Conservation (phyloP, 768 basidiomycete genomes). For the Amanita phalloides region DNA sequence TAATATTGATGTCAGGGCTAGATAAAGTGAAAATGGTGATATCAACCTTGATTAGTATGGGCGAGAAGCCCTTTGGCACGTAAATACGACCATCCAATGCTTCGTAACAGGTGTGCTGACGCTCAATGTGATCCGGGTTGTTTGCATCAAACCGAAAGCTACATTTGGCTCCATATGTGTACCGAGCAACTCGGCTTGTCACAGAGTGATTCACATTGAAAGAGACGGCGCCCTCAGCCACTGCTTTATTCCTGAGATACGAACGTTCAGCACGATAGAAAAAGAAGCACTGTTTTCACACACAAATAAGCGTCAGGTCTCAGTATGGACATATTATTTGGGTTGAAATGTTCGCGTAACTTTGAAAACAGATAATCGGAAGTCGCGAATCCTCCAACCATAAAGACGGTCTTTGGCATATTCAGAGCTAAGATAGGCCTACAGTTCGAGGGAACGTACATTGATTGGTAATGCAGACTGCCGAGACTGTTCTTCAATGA, state of each 20-base stretch:
- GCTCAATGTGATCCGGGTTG: conserved; percentile 6
- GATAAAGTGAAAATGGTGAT: not conserved
- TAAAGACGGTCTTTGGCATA: conserved; percentile 25
- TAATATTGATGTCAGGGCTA: not conserved
- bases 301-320: conserved; percentile 37
- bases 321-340: conserved; percentile 22
- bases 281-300: conserved; percentile 10
- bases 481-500: not conserved
- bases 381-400: conserved; percentile 45
- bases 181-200: conserved; percentile 7
- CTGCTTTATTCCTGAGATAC: conserved; percentile 14
- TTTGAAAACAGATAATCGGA: conserved; percentile 36
- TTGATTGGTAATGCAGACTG: not conserved
- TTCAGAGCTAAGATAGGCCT: not conserved
- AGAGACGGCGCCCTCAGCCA: conserved; percentile 16
- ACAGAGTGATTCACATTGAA: conserved; percentile 15
- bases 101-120: not conserved
- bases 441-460: not conserved
- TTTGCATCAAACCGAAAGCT: conserved; percentile 1
- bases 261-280: conserved; percentile 5
- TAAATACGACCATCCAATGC: conserved; percentile 12
- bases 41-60: conserved; percentile 7
- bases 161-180: conserved; percentile 9
- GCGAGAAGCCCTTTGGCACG: conserved; percentile 7
- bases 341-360: conserved; percentile 24